Base-by-base conservation (phyloP, 1,284 basidiomycete species). In the Ustilago vetiveriae region DNA sequence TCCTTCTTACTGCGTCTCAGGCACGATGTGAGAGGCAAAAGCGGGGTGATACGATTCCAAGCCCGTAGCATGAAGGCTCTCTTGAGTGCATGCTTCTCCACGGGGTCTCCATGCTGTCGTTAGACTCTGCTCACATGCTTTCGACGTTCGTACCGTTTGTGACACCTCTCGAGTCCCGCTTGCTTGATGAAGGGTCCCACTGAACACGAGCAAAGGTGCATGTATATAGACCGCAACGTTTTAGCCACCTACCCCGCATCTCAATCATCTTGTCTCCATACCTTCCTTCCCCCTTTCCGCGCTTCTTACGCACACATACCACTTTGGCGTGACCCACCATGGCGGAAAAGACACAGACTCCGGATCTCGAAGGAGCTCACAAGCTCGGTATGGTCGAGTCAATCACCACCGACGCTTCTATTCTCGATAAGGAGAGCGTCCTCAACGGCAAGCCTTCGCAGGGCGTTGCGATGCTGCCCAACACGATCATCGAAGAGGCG, bases 401-500 rank as follows among this genome's bases (percentile, higher is more conserved):
- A 16, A 33, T 55, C 29, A 62, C 58, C n/a, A 67, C 64, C 19
- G 57, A 67, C 45, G 58, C 53, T 16, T 67, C 64, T 7, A 33
- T 52, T 19, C 40, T 67, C 4, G 64, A 67, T 29, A 67, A 67
- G 53, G 64, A 65, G 40, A 54, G 64, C 53, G 36, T 56, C 9
- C 33, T 52, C 39, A 52, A 51, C 43, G 55, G 45, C 47, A 60
- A 58, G 40, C 64, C 53, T 21, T 56, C 64, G 10, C 50, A 53
- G 11, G 37, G 30, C 13, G 19, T 68, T 11, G 49, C 65, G 6
- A 50, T 63, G 17, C 55, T 69, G 21, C 66, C 66, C 33, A 35
- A 10, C 33, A 69, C 66, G 10, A 69, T 69, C 36, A 40, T 62
- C n/a, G 54, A 69, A 17, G 58, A 68, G 51, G 60, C 60, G 21